Evolutionary conservation across 176 grass and related monocot genomes (phyloP), one percentile per base, ranked within the genome.

Genomic region (Triticum turgidum): DNA sequence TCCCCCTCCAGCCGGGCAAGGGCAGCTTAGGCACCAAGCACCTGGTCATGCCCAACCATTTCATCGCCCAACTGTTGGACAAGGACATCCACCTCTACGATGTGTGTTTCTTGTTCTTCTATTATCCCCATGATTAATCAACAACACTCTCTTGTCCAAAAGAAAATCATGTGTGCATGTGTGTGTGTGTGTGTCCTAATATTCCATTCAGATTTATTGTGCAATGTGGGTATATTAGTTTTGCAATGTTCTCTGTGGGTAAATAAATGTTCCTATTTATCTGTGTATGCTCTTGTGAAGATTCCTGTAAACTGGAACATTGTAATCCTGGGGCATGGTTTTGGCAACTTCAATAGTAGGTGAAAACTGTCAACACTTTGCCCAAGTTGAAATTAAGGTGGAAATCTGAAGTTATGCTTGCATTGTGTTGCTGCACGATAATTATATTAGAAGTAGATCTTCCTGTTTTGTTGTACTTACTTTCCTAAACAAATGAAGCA

Each of bases 61-160:
- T 97, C 90, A 91, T 97, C 18, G 89, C 88, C 30, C 76, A 94
- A 32, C 86, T 97, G 76, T 92, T 90, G 18, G 79, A 97, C 86
- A 97, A 91, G 86, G 95, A 92, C 67, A 92, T 97, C 86, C 95
- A 97, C 78, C 95, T 94, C 12, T 97, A 97, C 61, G 92, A 97
- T 86, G 95, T 97, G 59, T 39, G 10, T 58, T 30, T 51, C 38
- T 39, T 39, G 38, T 39, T 39, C 38, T 39, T 39, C 38, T 39
- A 39, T 39, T 39, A 39, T 39, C 38, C 38, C 38, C 38, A 39
- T 39, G 38, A 39, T 39, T 39, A 39, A 39, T 39, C 38, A 39
- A 1, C 38, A 39, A 5, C 38, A 39, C 38, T 39, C 38, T 39
- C 38, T 39, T 39, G 38, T 39, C 38, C 38, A 8, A 5, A 39